A percentile compares a stretch with the other conserved stretches of the same genome.
phyloP scores from a whole-genome alignment of 1,284 basidiomycete species.

The Moniliella sp. region DNA sequence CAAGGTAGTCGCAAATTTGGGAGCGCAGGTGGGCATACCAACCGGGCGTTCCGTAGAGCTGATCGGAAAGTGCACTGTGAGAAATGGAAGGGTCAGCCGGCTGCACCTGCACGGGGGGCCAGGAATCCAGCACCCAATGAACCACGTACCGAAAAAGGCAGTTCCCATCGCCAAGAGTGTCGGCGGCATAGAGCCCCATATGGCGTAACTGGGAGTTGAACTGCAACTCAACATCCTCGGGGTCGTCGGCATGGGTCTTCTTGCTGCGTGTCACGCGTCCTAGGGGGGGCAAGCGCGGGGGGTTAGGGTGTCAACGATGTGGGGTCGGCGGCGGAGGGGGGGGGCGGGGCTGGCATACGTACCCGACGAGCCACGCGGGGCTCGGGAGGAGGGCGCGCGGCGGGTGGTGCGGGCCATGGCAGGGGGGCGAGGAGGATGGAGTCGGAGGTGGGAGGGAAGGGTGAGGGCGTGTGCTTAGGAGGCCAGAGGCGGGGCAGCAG shows the following conservation, averaged over 20 bases:
- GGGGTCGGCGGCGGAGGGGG: no score
- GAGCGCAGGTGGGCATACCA: background rate
- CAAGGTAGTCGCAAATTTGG: conserved; percentile 53
- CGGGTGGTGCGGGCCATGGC: no score
- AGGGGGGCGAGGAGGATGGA: no score
- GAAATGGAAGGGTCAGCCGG: background rate
- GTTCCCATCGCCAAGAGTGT: conserved; percentile 30
- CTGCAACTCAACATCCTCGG: conserved; percentile 18
- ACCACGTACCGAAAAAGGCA: conserved; percentile 21
- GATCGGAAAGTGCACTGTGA: conserved; percentile 34
- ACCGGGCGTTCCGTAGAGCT: conserved; percentile 55
- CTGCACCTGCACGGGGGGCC: background rate
- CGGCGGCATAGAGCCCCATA: conserved; percentile 28
- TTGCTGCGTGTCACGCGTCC: background rate
- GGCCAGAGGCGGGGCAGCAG: no score
- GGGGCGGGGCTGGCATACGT: no score
- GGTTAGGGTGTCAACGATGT: no score
- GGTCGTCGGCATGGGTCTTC: conserved; percentile 11
- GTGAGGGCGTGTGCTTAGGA: no score
- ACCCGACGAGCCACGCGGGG: no score
- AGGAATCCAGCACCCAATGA: background rate
- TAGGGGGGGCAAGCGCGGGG: no score
- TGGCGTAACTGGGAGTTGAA: conserved; percentile 19
- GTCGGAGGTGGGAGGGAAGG: no score
- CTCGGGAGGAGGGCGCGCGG: no score